phyloP scores from a whole-genome alignment of 2,329 filamentous ascomycete species.

The Didymella exigua region DNA sequence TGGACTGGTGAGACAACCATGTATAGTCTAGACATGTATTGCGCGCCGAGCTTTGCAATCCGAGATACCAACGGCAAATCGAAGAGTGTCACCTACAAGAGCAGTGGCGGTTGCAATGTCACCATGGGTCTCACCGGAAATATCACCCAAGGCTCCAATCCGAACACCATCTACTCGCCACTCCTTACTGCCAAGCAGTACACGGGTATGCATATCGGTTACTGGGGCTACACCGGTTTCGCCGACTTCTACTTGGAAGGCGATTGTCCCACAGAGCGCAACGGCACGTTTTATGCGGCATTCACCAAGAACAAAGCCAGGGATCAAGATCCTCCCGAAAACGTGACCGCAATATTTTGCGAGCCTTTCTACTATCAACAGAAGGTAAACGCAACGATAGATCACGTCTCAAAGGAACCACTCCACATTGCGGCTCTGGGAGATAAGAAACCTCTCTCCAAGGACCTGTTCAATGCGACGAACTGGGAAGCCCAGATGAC shows the following conservation, averaged over 20 bases:
- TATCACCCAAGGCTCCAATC: constrained; percentile 5
- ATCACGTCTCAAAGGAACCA: constrained; percentile 4
- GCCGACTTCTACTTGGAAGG: constrained; percentile 40
- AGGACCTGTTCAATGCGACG: background rate
- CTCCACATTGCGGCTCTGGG: background rate
- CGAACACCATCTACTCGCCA: background rate
- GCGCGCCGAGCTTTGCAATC: constrained; percentile 24
- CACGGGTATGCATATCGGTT: constrained; percentile 53
- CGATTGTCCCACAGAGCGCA: constrained; percentile 40
- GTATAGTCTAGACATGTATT: constrained; percentile 45
- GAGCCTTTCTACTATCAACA: constrained; percentile 53
- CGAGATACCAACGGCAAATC: background rate
- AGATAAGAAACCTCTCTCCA: background rate
- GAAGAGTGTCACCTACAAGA: constrained; percentile 2
- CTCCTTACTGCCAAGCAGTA: constrained; percentile 22
- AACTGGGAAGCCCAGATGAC: constrained; percentile 3
- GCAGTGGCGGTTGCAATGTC: constrained; percentile 30
- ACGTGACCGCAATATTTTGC: constrained; percentile 33
- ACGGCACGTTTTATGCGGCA: constrained; percentile 45
- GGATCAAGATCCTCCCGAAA: constrained; percentile 18
- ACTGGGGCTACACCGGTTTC: constrained; percentile 39
- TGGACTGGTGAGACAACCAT: constrained; percentile 37
- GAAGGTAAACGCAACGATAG: constrained; percentile 51
- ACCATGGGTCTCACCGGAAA: constrained; percentile 20
- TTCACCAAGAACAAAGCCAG: constrained; percentile 21